Evolutionary conservation across 208 protist genomes (phyloP).

Genomic region (Trypanosoma rangeli): DNA sequence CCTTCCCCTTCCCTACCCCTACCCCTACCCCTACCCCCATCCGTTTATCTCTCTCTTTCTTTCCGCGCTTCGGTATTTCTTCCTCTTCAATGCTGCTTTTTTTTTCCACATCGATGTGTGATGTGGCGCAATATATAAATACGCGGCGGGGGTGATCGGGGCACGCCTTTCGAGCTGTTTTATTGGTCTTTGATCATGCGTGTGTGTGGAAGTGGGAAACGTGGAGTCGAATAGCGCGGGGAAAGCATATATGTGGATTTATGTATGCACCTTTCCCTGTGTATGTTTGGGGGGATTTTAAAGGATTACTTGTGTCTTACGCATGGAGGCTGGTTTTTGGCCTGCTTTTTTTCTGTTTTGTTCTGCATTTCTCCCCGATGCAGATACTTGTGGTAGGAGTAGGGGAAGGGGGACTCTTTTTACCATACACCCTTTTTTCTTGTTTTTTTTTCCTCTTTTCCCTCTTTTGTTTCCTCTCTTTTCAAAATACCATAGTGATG

Average conservation of each 20-base stretch:
- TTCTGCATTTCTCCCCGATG: neutral
- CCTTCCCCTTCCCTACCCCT: too few relatives aligned
- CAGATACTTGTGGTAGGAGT: neutral
- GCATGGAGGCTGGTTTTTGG: neutral
- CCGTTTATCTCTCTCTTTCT: too few relatives aligned
- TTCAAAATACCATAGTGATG: neutral
- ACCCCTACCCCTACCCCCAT: too few relatives aligned
- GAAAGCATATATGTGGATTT: neutral
- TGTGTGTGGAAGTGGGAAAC: too few relatives aligned
- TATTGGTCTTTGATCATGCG: too few relatives aligned
- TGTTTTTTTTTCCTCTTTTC: slow-evolving; percentile 6
- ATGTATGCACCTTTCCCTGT: neutral
- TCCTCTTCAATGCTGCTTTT: too few relatives aligned
- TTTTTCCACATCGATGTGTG: too few relatives aligned
- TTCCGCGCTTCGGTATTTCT: too few relatives aligned
- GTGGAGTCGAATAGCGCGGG: neutral
- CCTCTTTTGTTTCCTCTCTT: neutral
- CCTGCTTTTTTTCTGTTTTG: slow-evolving; percentile 17
- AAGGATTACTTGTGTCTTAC: neutral
- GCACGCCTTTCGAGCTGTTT: too few relatives aligned
- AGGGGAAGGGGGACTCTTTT: neutral
- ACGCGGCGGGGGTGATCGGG: too few relatives aligned
- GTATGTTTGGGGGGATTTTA: too few relatives aligned
- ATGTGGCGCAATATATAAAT: too few relatives aligned
- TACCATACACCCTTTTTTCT: slow-evolving; percentile 14